These are phyloP conservation scores for Potentilla sterilis DNA, from an alignment of 306 rosid species.

Conservation along the genomic window DNA sequence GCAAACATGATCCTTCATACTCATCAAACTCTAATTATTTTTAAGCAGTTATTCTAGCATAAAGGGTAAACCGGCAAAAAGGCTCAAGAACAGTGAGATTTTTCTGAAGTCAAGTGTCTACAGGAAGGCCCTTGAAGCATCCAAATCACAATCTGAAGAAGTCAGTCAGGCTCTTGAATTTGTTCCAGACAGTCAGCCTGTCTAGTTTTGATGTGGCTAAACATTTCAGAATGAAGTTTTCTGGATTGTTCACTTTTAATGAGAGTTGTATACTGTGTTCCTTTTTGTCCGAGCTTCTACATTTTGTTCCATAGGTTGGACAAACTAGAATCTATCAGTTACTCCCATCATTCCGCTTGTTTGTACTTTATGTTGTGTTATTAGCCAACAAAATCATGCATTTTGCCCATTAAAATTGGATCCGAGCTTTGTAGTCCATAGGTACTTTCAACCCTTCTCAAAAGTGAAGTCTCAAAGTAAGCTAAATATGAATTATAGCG, in stretches of 20 bases:
- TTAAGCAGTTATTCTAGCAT: slow-evolving; percentile 44
- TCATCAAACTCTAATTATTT: slow-evolving; percentile 6
- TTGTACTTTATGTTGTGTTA: slow-evolving; percentile 1
- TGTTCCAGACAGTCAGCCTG: slow-evolving; percentile 66
- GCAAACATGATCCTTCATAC: slow-evolving; percentile 12
- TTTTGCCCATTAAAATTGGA: background rate
- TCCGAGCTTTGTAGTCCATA: background rate
- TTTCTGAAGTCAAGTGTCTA: slow-evolving; percentile 64
- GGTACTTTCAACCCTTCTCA: background rate
- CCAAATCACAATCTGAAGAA: slow-evolving; percentile 50
- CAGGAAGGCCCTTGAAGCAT: slow-evolving; percentile 58
- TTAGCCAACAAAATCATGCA: slow-evolving; percentile 10
- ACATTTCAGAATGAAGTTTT: background rate
- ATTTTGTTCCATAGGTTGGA: background rate
- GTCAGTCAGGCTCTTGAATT: slow-evolving; percentile 49
- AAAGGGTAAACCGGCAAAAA: slow-evolving; percentile 5
- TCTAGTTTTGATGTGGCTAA: background rate
- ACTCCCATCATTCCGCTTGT: background rate
- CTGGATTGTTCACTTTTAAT: background rate
- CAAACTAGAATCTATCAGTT: background rate
- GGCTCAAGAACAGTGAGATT: slow-evolving; percentile 35
- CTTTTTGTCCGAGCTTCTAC: slow-evolving; percentile 19
- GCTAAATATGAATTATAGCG: background rate
- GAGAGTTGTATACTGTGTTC: too few relatives aligned
- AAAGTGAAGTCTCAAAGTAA: background rate